Evolutionary conservation across 495 filamentous ascomycete species (phyloP).

Genomic region (Neurospora terricola): DNA sequence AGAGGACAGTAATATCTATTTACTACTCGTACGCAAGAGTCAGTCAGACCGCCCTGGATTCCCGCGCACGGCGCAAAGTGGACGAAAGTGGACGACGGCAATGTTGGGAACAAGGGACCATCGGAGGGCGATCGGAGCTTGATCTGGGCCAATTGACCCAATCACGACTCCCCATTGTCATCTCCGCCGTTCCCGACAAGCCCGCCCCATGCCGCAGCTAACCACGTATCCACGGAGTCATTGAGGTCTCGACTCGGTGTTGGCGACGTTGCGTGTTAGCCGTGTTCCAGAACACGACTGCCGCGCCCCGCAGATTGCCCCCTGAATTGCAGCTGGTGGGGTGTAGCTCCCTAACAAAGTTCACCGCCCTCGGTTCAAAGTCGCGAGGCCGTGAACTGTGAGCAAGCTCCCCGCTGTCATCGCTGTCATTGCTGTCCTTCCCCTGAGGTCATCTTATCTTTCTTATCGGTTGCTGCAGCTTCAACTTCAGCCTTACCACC

Average conservation of each 20-base stretch:
- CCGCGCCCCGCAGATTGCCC: neutral
- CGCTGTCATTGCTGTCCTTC: neutral
- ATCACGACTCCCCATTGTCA: constrained; percentile 8
- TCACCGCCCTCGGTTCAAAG: neutral
- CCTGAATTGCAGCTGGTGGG: neutral
- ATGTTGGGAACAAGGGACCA: neutral
- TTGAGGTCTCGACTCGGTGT: neutral
- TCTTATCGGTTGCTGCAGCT: neutral
- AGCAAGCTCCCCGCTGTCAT: neutral
- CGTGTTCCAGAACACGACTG: neutral
- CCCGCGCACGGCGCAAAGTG: neutral
- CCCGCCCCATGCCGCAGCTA: neutral
- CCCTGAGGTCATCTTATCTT: neutral
- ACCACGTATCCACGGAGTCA: neutral
- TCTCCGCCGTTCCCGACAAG: neutral
- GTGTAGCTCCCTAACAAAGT: neutral
- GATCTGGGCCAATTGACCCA: constrained; percentile 12
- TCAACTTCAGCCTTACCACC: neutral
- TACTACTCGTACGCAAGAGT: neutral
- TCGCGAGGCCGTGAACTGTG: neutral
- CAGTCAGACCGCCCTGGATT: neutral
- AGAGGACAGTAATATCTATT: neutral
- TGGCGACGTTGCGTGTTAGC: neutral
- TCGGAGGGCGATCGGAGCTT: constrained; percentile 27
- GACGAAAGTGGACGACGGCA: neutral